These are phyloP conservation scores for Puya raimondii DNA, from an alignment of 176 grass and related monocot species.

Conservation along the genomic window DNA sequence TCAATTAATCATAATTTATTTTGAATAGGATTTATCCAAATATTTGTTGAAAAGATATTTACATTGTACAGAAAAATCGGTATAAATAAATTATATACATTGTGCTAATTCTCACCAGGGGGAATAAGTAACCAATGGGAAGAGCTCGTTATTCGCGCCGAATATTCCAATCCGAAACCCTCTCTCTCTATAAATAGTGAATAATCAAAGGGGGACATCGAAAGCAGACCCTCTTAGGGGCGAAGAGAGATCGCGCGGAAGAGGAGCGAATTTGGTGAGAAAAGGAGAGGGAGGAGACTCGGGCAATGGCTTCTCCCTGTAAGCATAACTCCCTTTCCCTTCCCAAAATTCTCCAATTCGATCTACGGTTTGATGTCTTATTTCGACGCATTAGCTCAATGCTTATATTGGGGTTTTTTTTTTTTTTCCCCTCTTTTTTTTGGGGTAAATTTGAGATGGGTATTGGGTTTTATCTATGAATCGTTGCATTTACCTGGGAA, in stretches of 20 bases:
- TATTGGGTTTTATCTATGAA: too few relatives aligned
- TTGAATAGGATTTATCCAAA: background rate
- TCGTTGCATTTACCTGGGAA: too few relatives aligned
- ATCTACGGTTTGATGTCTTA: background rate
- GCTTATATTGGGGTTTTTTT: too few relatives aligned
- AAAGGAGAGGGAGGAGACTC: background rate
- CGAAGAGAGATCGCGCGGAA: background rate
- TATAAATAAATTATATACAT: background rate
- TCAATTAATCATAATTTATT: background rate
- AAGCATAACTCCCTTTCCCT: background rate
- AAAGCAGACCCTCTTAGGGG: background rate
- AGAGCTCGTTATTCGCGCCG: background rate
- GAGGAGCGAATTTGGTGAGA: too few relatives aligned
- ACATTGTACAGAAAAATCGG: background rate
- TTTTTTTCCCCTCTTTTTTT: too few relatives aligned
- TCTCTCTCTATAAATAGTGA: background rate
- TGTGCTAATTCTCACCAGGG: background rate
- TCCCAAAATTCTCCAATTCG: background rate
- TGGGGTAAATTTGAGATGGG: too few relatives aligned
- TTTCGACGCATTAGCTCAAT: too few relatives aligned
- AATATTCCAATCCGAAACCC: background rate
- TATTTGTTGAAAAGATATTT: background rate
- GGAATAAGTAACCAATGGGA: background rate
- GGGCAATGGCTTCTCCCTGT: background rate
- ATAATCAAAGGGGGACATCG: background rate